Evolutionary conservation across 2,329 filamentous ascomycete species (phyloP).

Genomic region (Hypoxylon sp.): DNA sequence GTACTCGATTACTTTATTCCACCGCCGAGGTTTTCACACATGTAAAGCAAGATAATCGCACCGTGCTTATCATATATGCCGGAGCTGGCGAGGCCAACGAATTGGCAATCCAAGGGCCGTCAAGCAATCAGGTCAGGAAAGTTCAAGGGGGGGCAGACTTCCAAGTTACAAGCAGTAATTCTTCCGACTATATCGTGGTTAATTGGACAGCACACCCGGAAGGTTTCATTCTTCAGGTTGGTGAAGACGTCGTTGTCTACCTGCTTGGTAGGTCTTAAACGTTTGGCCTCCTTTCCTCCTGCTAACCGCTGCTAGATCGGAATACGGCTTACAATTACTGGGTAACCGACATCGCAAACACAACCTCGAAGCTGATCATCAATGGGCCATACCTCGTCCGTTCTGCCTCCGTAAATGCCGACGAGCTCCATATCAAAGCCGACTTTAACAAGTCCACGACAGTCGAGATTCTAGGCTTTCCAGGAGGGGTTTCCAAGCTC

Average conservation of each 20-base stretch:
- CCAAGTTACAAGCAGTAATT: slow-evolving; percentile 50
- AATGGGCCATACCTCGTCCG: slow-evolving; percentile 76
- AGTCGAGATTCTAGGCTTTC: slow-evolving; percentile 77
- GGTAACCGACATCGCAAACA: slow-evolving; percentile 62
- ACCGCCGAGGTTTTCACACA: slow-evolving; percentile 78
- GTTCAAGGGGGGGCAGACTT: slow-evolving; percentile 44
- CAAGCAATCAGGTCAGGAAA: slow-evolving; percentile 50
- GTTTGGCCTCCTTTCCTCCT: too few relatives aligned
- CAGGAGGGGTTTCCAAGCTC: slow-evolving; percentile 65
- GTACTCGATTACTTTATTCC: slow-evolving; percentile 73
- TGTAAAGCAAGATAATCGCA: slow-evolving; percentile 63
- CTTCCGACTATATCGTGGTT: slow-evolving; percentile 39
- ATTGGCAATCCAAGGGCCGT: slow-evolving; percentile 62
- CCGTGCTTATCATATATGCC: slow-evolving; percentile 72
- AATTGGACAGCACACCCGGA: slow-evolving; percentile 39
- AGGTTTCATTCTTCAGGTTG: slow-evolving; percentile 40
- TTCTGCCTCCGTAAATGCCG: slow-evolving; percentile 67
- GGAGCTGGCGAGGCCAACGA: slow-evolving; percentile 75
- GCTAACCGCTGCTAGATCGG: slow-evolving; percentile 55
- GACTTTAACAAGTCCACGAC: slow-evolving; percentile 80
- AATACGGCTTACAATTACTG: slow-evolving; percentile 79
- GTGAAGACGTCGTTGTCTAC: slow-evolving; percentile 34
- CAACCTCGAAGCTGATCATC: slow-evolving; percentile 63
- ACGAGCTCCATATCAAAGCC: slow-evolving; percentile 73
- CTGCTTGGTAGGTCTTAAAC: slow-evolving; percentile 39